Conservation (phyloP, 805 yeast species). For the Ogataea dorogensis region DNA sequence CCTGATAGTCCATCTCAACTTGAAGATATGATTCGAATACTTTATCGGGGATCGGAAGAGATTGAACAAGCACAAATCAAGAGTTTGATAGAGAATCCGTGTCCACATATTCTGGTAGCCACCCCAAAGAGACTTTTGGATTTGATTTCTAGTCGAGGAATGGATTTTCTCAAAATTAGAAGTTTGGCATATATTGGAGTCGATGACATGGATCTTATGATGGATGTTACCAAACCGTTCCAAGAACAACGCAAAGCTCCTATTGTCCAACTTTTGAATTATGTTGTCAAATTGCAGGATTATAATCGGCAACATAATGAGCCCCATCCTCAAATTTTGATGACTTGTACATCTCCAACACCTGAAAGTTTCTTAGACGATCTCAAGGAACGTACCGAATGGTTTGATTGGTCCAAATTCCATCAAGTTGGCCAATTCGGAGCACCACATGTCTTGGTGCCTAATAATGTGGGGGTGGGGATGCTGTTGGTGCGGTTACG, state of each 20-base stretch:
- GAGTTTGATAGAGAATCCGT: conserved; percentile 19
- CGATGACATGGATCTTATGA: conserved; percentile 36
- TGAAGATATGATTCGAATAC: conserved; percentile 29
- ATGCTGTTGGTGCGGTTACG: conserved; percentile 5
- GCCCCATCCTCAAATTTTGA: conserved; percentile 32
- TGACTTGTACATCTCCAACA: conserved; percentile 26
- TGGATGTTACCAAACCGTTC: conserved; percentile 21
- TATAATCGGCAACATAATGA: conserved; percentile 31
- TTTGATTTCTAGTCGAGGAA: conserved; percentile 33
- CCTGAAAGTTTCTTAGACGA: conserved; percentile 50
- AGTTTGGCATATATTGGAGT: conserved; percentile 30
- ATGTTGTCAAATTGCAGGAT: conserved; percentile 34
- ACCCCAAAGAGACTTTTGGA: conserved; percentile 39
- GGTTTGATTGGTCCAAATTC: conserved; percentile 39
- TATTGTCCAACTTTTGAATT: conserved; percentile 31
- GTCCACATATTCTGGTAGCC: conserved; percentile 34
- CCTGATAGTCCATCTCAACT: background rate
- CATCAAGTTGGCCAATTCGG: conserved; percentile 29
- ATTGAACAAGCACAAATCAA: conserved; percentile 29
- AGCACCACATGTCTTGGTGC: conserved; percentile 24
- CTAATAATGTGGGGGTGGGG: conserved; percentile 26
- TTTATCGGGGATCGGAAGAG: conserved; percentile 28
- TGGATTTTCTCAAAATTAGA: conserved; percentile 30
- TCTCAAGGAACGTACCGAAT: conserved; percentile 50
- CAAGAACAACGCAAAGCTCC: conserved; percentile 27